Base-by-base conservation (phyloP, 2,329 filamentous ascomycete genomes). In the Zymoseptoria ardabiliae region DNA sequence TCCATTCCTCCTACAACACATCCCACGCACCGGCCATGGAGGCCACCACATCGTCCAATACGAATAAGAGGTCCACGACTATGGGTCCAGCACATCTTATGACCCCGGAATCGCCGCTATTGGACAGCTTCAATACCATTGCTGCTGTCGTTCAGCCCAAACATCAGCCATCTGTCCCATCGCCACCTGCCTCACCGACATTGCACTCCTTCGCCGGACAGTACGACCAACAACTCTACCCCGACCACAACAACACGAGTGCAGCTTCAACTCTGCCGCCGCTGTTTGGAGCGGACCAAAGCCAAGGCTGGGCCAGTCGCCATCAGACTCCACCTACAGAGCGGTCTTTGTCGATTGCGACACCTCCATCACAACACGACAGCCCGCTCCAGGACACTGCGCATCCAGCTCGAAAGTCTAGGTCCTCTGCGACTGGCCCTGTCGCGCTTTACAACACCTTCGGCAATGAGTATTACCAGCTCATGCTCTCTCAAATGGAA, bases 181-280 rank as follows among this genome's bases (percentile, higher is more conserved):
- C 63, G 54, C 63, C 65, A 56, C 65, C 65, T 55, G 65, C 56
- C 48, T 66, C 65, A 57, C 65, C 65, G 45, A 58, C 59, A 22
- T 65, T 65, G 54, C 13, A 49, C 23, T 20, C 22, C 51, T 62
- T 60, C 28, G 57, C 59, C 50, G 55, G 61, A 50, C 53, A 59
- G 55, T 53, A 53, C 51, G 65, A 66, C 55, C 61, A 62, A 17
- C 30, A 62, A 17, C 65, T 66, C 23, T 66, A 65, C 45, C 61
- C 63, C 13, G 63, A 61, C 53, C 54, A 60, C 50, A 58, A 55
- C 54, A 48, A 54, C 30, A 49, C 49, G 55, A n/a, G 35, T 45
- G 35, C 35, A 45, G 35, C 35, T 13, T 45, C 35, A 7, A 55
- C 53, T n/a, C 11, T 53, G 9, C 51, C 22, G 21, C 55, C 57